Base-by-base conservation (phyloP, 768 basidiomycete genomes). In the Amanita jacksonii region DNA sequence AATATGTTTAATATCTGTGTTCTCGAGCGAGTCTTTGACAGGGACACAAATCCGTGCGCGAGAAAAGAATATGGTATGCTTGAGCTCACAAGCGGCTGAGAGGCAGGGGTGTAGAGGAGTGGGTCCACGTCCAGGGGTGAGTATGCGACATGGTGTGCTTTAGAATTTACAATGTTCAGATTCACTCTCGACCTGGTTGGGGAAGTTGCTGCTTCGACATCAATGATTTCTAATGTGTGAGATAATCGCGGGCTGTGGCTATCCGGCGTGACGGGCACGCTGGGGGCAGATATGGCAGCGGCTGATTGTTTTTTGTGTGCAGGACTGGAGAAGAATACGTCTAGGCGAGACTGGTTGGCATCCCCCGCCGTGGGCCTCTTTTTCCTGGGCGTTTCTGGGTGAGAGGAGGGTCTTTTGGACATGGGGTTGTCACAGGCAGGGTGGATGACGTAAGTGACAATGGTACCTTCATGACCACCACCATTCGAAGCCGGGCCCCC, bases 41-140 rank as follows among this genome's bases (percentile, higher is more conserved):
- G 56, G 8, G 72, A 64, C 8, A 70, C 66, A 5, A 90, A 69
- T 1, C 81, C 68, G 53, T 79, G 75, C 1, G 74, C 73, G 19
- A 90, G 70, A 56, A 86, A 84, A 2, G 81, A 71, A 58, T 85
- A 90, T 0, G 85, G 84, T 3, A 76, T 72, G 4, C 67, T 56
- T 28, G 40, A 41, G 8, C 62, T 51, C 5, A 58, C 51, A 69
- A 77, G 80, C 6, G 71, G 66, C 41, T 65, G 66, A n/a, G 50
- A 49, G 23, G 61, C 57, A 24, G 69, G 57, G 42, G 63, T 54
- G 55, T 77, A 82, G 12, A 48, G 40, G 1, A 66, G 49, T 18
- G 77, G 74, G 48, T 85, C 81, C 28, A 69, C 57, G 33, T 70
- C 63, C 25, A 81, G 57, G 32, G 62, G 44, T 4, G 32, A 39